Conservation (phyloP, 192 early-diverging fungal genomes). For the Gryganskiella cystojenkinii region DNA sequence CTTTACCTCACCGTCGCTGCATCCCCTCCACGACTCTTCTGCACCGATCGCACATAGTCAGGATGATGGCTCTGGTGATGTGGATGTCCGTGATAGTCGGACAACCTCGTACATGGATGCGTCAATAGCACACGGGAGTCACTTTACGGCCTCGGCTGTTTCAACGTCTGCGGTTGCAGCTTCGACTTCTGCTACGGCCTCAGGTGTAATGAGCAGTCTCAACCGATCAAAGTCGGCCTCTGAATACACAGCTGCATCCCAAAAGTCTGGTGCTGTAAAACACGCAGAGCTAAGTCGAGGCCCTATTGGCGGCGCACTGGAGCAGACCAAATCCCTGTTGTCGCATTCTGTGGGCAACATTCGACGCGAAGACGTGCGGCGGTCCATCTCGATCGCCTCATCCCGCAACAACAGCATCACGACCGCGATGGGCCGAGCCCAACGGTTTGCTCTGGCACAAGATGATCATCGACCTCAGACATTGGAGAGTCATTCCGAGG, state of each 20-base stretch:
- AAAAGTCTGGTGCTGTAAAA: constrained; percentile 27
- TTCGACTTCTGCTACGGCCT: constrained; percentile 19
- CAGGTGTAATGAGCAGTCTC: constrained; percentile 18
- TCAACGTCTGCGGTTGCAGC: not conserved
- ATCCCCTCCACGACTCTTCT: constrained; percentile 32
- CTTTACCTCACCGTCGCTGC: constrained; percentile 29
- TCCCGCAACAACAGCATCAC: constrained; percentile 51
- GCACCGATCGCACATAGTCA: constrained; percentile 16
- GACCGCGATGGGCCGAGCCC: constrained; percentile 10
- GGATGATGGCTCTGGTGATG: constrained; percentile 31
- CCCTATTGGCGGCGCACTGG: constrained; percentile 32
- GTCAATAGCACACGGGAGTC: not conserved
- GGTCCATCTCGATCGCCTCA: constrained; percentile 29
- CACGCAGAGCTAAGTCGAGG: constrained; percentile 46
- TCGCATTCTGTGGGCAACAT: constrained; percentile 29
- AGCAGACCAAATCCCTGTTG: constrained; percentile 48
- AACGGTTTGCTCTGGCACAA: constrained; percentile 29
- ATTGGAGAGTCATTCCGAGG: constrained; percentile 17
- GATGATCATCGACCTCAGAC: constrained; percentile 38
- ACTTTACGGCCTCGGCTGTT: not conserved
- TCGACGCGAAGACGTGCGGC: constrained; percentile 43
- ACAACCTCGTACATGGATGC: not conserved
- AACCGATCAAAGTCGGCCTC: constrained; percentile 47
- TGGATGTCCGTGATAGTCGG: constrained; percentile 14
- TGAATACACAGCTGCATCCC: constrained; percentile 16